Conservation (phyloP, 768 basidiomycete species). For the Hortiboletus flavorubellus region DNA sequence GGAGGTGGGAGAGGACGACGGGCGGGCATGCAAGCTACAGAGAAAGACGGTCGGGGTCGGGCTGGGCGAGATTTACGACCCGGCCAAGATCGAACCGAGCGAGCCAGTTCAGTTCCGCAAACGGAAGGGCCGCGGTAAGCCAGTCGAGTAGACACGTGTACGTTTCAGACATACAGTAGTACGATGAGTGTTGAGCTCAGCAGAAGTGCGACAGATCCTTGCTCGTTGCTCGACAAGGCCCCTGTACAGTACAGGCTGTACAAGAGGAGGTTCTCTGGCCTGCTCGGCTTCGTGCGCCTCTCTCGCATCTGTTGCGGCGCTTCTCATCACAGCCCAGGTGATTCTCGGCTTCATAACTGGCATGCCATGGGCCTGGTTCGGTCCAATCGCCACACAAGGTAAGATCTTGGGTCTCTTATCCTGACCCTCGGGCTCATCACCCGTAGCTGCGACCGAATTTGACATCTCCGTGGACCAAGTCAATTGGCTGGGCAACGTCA, state of each 20-base stretch:
- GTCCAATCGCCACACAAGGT: constrained; percentile 75
- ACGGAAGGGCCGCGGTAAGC: constrained; percentile 2
- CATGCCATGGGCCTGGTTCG: constrained; percentile 81
- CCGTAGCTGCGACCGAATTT: constrained; percentile 59
- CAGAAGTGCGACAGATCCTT: neutral
- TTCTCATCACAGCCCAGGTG: constrained; percentile 37
- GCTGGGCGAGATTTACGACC: constrained; percentile 81
- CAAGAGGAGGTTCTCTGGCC: constrained; percentile 62
- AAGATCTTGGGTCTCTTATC: constrained; percentile 3
- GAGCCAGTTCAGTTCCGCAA: constrained; percentile 23
- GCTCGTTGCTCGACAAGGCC: neutral
- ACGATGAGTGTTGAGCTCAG: neutral
- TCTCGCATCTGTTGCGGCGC: neutral
- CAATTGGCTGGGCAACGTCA: constrained; percentile 78
- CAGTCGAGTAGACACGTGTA: neutral
- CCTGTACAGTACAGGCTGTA: constrained; percentile 55
- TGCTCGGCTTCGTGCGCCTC: constrained; percentile 51
- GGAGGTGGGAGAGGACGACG: constrained; percentile 48
- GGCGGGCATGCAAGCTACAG: constrained; percentile 61
- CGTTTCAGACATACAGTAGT: neutral
- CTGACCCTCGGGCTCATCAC: neutral
- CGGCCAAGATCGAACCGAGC: constrained; percentile 37
- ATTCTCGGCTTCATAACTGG: constrained; percentile 59
- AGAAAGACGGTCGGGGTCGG: constrained; percentile 59
- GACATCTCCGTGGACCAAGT: constrained; percentile 66